A percentile compares a stretch with the other conserved stretches of the same genome.
phyloP scores from a whole-genome alignment of 2,329 filamentous ascomycete species.

The Ophiostoma pallidulum region DNA sequence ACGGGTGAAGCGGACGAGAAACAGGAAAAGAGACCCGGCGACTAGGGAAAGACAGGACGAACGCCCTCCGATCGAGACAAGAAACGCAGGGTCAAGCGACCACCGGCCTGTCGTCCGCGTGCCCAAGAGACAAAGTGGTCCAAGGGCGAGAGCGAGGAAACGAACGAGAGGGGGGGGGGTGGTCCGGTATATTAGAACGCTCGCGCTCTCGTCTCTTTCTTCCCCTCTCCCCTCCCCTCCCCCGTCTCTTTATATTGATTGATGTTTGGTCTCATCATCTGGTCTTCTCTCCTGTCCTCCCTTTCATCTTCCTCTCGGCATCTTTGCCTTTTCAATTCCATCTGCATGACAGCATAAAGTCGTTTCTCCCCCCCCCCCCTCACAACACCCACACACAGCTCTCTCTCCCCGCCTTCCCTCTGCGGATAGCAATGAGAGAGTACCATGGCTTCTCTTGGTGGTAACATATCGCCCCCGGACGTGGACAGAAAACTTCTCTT shows the following conservation, averaged over 20 bases:
- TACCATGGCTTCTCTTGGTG: slow-evolving; percentile 65
- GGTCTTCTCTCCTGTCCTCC: not conserved
- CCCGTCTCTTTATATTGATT: slow-evolving; percentile 1
- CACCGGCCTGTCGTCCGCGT: slow-evolving; percentile 6
- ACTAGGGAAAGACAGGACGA: no score
- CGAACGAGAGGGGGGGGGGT: no score
- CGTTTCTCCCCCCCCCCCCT: not conserved
- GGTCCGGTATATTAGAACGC: no score
- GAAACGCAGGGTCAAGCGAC: slow-evolving; percentile 10
- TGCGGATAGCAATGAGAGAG: slow-evolving; percentile 59
- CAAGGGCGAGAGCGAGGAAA: no score
- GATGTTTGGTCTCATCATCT: not conserved
- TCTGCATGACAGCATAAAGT: slow-evolving; percentile 6
- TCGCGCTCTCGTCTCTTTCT: not conserved
- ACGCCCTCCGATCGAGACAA: no score
- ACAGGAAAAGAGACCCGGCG: no score
- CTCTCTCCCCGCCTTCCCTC: slow-evolving; percentile 21
- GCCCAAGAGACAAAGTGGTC: slow-evolving; percentile 9
- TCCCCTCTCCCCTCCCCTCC: not conserved
- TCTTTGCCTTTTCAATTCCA: not conserved
- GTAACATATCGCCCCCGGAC: slow-evolving; percentile 45
- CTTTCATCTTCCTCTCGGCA: not conserved
- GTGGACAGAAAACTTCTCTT: slow-evolving; percentile 41
- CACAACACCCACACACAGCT: slow-evolving; percentile 5
- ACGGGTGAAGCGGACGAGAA: no score